Base-by-base conservation (phyloP, 2,329 filamentous ascomycete species). In the Epichloe festucae region DNA sequence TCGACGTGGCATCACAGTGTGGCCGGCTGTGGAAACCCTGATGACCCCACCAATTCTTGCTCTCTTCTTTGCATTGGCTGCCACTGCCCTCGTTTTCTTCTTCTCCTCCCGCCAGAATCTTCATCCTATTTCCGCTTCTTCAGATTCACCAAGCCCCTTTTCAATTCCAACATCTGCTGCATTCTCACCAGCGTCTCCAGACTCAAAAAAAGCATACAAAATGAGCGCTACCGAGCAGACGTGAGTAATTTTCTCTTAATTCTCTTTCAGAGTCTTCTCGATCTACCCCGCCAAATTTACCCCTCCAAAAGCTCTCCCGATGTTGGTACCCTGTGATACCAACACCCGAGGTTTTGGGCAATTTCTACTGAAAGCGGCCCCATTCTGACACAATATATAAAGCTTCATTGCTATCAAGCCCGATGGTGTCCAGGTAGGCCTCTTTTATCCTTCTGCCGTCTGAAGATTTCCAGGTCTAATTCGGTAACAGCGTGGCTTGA, bases 341-440 rank as follows among this genome's bases (percentile, higher is more conserved):
- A 27, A 8, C 23, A 8, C 10, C 47, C 50, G 11, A 48, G 47
- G 46, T 49, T 36, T 44, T 53, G 17, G 8, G 8, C 12, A 15
- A 1, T 48, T 35, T 36, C 14, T 23, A 31, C 19, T 19, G 11
- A 27, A 43, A 53, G 56, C 36, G n/a, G 2, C 31, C 31, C 17
- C 17, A 19, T 36, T n/a, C 59, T 67, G 53, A 67, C 59, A 50
- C 43, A 55, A 55, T 52, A 27, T 49, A 14, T 62, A 62, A 67
- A 97, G 91, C 79, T 97, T 97, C 87, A 97, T 97, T 82, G 93
- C 93, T 71, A 89, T 98, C 83, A 98, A 98, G 89, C 93, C 91
- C 65, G 93, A 97, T 77, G 93, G 93, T 73, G 93, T 97, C 77
- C 93, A 96, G 85, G 89, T 95, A 84, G 63, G 75, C 31, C 53